Percentiles rank a stretch among this genome's conserved stretches.
phyloP scores from a whole-genome alignment of 2,329 filamentous ascomycete genomes.

The Xylaria sp. region DNA sequence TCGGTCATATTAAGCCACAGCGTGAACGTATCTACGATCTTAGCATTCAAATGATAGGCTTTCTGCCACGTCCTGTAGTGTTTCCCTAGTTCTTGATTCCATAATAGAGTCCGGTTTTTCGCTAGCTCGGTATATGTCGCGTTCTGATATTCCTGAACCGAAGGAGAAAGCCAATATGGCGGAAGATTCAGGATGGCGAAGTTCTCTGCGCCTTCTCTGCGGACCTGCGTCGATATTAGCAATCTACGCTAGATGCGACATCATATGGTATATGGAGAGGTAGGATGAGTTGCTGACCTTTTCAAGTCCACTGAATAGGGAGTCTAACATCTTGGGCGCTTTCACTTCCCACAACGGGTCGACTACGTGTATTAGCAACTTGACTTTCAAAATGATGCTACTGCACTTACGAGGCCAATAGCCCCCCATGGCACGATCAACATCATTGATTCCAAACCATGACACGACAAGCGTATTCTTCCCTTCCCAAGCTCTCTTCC shows the following conservation, averaged over 20 bases:
- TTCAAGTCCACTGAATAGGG: conserved; percentile 25
- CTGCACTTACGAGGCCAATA: conserved; percentile 32
- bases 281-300: conserved; percentile 8
- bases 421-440: conserved; percentile 35
- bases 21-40: conserved; percentile 30
- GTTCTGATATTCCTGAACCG: conserved; percentile 28
- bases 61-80: conserved; percentile 17
- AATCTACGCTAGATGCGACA: background rate
- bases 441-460: conserved; percentile 35
- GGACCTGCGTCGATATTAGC: conserved; percentile 19
- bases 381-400: background rate
- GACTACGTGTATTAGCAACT: background rate
- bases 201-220: conserved; percentile 25
- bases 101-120: conserved; percentile 22
- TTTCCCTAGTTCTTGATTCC: conserved; percentile 25
- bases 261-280: background rate
- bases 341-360: conserved; percentile 32
- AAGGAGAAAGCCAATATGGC: conserved; percentile 32
- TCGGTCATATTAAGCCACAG: conserved; percentile 30
- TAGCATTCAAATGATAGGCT: conserved; percentile 16
- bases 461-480: conserved; percentile 25
- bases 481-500: conserved; percentile 22
- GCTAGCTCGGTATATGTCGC: conserved; percentile 28
- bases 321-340: conserved; percentile 28
- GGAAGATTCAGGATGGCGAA: conserved; percentile 32